phyloP scores from a whole-genome alignment of 2,329 filamentous ascomycete genomes.

The Aspergillus terreus region DNA sequence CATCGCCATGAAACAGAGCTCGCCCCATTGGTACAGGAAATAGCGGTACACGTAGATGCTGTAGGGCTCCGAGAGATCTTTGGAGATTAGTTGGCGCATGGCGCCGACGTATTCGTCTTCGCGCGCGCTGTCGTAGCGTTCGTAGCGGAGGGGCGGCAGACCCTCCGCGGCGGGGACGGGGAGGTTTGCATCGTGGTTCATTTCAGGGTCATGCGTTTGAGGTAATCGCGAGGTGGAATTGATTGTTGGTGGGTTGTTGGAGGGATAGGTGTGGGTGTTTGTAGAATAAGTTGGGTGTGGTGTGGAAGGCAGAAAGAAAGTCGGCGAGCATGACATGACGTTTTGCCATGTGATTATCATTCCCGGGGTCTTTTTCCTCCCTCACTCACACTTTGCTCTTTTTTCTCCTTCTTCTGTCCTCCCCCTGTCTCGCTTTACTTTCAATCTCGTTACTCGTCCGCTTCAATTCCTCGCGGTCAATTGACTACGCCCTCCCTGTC shows the following conservation, averaged over 20 bases:
- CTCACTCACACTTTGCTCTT: background rate
- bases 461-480: background rate
- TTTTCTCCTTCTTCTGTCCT: background rate
- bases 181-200: slow-evolving; percentile 26
- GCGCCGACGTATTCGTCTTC: slow-evolving; percentile 70
- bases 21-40: slow-evolving; percentile 95
- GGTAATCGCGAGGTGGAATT: slow-evolving; percentile 4
- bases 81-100: slow-evolving; percentile 89
- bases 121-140: slow-evolving; percentile 57
- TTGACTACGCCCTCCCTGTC: background rate
- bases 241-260: background rate
- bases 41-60: slow-evolving; percentile 99
- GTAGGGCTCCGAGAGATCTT: slow-evolving; percentile 95
- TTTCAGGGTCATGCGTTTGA: slow-evolving; percentile 19
- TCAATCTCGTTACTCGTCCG: background rate
- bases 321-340: background rate
- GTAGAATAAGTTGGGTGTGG: background rate
- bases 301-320: background rate
- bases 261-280: background rate
- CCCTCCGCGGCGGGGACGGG: slow-evolving; percentile 7
- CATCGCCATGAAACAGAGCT: slow-evolving; percentile 84
- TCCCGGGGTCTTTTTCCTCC: background rate
- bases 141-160: slow-evolving; percentile 51
- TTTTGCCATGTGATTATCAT: slow-evolving; percentile 10
- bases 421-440: slow-evolving; percentile 1